phyloP scores from a whole-genome alignment of 257 asterid genomes.

The Rauvolfia tetraphylla region DNA sequence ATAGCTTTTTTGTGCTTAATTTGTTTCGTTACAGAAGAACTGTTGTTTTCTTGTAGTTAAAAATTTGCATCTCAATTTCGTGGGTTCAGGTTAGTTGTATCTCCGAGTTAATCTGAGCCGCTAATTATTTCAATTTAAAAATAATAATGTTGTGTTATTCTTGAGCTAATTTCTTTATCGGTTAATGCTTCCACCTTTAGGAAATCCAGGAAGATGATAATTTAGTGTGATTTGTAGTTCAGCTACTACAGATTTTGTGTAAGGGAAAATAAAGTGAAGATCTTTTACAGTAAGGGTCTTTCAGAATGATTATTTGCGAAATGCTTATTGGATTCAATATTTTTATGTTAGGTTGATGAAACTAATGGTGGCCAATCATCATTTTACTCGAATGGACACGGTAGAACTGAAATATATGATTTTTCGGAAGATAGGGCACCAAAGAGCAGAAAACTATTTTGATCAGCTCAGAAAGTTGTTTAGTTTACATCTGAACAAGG shows the following conservation, averaged over 20 bases:
- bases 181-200: not conserved
- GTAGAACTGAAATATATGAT: constrained; percentile 59
- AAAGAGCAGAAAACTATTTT: constrained; percentile 71
- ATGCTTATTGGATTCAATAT: not conserved
- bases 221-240: not conserved
- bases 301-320: constrained; percentile 3
- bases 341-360: constrained; percentile 27
- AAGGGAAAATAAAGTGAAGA: not conserved
- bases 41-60: not conserved
- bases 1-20: not conserved
- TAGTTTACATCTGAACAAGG: constrained; percentile 46
- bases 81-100: not conserved
- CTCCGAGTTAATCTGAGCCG: not conserved
- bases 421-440: constrained; percentile 54
- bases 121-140: not conserved
- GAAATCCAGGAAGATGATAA: not conserved
- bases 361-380: constrained; percentile 57
- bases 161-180: not conserved
- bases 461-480: constrained; percentile 50
- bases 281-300: not conserved
- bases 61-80: not conserved
- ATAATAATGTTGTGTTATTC: not conserved
- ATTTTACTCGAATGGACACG: constrained; percentile 59
- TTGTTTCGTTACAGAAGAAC: not conserved
- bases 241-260: not conserved